A percentile compares a stretch with the other conserved stretches of the same genome.
Conservation (phyloP, 2,329 filamentous ascomycete species). For the Phyllosticta paracitricarpa region DNA sequence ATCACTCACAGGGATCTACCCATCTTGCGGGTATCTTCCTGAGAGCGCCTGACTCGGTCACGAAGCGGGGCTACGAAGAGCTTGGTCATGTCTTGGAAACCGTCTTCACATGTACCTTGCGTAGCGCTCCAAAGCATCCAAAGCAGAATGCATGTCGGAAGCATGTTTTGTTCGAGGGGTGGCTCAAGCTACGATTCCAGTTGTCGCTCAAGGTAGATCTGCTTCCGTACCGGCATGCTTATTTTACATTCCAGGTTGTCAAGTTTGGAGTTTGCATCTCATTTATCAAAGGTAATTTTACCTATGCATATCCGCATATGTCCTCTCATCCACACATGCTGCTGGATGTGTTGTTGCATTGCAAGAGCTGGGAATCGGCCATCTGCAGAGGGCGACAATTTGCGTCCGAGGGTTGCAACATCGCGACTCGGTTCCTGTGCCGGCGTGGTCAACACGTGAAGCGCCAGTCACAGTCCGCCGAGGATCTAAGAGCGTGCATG, state of each 20-base stretch:
- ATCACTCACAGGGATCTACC: neutral
- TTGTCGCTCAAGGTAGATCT: neutral
- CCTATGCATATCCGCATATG: too few relatives aligned
- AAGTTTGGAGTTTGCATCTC: neutral
- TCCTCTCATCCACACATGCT: too few relatives aligned
- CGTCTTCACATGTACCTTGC: neutral
- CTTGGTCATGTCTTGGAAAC: neutral
- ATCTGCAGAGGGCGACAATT: neutral
- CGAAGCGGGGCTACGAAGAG: neutral
- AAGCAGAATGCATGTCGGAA: neutral
- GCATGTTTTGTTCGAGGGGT: neutral
- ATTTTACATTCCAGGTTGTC: neutral
- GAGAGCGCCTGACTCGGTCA: neutral
- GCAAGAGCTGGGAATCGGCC: neutral
- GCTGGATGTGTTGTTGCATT: neutral
- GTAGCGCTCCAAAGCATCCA: neutral
- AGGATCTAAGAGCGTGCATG: neutral
- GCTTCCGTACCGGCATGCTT: neutral
- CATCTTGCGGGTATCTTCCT: neutral
- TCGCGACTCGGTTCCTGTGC: neutral
- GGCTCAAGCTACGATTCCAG: neutral
- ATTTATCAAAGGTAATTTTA: too few relatives aligned
- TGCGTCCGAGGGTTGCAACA: neutral
- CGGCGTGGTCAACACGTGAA: constrained; percentile 3
- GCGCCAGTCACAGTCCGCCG: constrained; percentile 3